A percentile compares a stretch with the other conserved stretches of the same genome.
These are phyloP conservation scores for Boletus bicolor DNA, from an alignment of 768 basidiomycete species.

Conservation along the genomic window DNA sequence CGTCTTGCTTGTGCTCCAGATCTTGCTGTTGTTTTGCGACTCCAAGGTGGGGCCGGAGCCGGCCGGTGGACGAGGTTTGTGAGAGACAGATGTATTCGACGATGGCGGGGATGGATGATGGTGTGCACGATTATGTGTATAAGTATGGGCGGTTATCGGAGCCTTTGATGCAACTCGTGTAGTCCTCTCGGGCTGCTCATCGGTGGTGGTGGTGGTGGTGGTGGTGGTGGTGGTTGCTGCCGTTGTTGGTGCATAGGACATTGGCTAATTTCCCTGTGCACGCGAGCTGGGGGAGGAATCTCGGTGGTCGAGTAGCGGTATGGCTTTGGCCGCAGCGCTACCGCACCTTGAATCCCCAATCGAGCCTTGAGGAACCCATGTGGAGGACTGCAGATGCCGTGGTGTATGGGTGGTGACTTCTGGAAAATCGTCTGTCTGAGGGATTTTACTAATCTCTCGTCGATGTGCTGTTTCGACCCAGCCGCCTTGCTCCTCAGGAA, in stretches of 20 bases:
- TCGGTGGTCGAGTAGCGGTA: slow-evolving; percentile 39
- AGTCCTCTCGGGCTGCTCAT: slow-evolving; percentile 34
- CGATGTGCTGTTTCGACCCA: too few species aligned
- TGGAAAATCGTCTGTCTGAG: too few species aligned
- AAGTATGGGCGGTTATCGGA: slow-evolving; percentile 50
- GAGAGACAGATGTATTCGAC: slow-evolving; percentile 33
- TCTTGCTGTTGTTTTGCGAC: slow-evolving; percentile 63
- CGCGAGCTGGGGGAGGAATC: slow-evolving; percentile 63
- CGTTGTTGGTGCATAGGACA: slow-evolving; percentile 55
- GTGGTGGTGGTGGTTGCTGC: slow-evolving; percentile 22
- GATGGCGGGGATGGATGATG: slow-evolving; percentile 50
- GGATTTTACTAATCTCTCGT: too few species aligned
- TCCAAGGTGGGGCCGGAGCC: slow-evolving; percentile 23
- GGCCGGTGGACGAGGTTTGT: slow-evolving; percentile 31
- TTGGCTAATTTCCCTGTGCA: slow-evolving; percentile 90
- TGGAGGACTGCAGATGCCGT: too few species aligned
- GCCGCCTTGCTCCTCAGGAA: too few species aligned
- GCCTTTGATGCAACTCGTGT: slow-evolving; percentile 57
- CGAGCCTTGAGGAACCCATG: too few species aligned
- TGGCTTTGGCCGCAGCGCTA: slow-evolving; percentile 29
- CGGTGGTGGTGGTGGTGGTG: slow-evolving; percentile 34
- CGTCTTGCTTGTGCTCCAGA: slow-evolving; percentile 89
- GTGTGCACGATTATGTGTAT: slow-evolving; percentile 44
- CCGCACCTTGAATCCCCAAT: too few species aligned
- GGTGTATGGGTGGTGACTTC: too few species aligned